Conservation (phyloP, 495 filamentous ascomycete species). For the Penicillium cataractarum region DNA sequence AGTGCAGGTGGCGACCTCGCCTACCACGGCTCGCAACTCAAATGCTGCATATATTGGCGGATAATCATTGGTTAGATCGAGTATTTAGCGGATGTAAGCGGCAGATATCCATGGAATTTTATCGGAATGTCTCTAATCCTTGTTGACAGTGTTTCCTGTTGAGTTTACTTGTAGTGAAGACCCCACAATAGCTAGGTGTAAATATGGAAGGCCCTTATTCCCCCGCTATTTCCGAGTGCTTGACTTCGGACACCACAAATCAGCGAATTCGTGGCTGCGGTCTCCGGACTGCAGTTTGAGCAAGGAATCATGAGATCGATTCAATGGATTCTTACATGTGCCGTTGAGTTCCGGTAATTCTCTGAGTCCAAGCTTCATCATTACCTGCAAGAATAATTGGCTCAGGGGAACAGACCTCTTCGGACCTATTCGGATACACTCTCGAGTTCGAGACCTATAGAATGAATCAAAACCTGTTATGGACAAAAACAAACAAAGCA, state of each 20-base stretch:
- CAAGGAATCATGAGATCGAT: not conserved
- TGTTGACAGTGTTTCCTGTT: slow-evolving; percentile 1
- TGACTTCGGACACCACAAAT: not conserved
- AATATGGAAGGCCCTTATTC: not conserved
- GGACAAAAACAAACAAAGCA: not conserved
- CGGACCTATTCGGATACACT: not conserved
- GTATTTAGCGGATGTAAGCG: slow-evolving; percentile 9
- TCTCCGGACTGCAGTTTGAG: not conserved
- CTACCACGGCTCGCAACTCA: slow-evolving; percentile 15
- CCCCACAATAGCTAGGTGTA: slow-evolving; percentile 9
- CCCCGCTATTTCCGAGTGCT: not conserved
- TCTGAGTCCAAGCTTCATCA: not conserved
- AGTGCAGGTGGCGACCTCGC: slow-evolving; percentile 10
- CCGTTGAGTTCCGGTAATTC: not conserved
- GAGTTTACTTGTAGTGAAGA: not conserved
- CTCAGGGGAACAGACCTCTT: not conserved
- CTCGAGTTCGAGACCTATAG: not conserved
- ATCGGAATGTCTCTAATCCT: not conserved
- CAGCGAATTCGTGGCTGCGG: not conserved
- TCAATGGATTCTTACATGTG: not conserved
- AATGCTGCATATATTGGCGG: not conserved
- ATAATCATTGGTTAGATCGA: not conserved
- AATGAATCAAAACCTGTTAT: not conserved
- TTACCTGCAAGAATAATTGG: not conserved
- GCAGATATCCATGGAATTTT: not conserved